Base-by-base conservation (phyloP, 2,329 filamentous ascomycete species). In the Camptophora hylomeconis region DNA sequence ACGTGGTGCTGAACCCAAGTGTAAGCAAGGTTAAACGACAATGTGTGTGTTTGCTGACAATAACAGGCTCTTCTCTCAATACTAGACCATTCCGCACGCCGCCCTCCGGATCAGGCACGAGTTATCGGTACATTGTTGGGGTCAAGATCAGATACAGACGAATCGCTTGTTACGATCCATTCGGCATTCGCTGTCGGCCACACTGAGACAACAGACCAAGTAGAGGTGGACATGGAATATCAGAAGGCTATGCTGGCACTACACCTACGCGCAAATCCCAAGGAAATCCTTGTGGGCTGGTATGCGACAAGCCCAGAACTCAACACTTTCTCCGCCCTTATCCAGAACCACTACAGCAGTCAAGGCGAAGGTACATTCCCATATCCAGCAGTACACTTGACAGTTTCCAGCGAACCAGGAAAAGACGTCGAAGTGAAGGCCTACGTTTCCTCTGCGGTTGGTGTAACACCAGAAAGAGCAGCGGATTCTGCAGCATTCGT, bases 201-300 rank as follows among this genome's bases (percentile, higher is more conserved):
- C 66, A 95, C 87, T 45, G 89, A 98, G 64, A 93, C 87, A 46
- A 80, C 86, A 55, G 89, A 98, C 60, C 89, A 98, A 61, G 89
- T 98, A 49, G 89, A 98, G 61, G 89, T 98, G 41, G 89, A 98
- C 56, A 92, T 98, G 70, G 89, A 98, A 61, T 98, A 95, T 62
- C 89, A 98, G 65, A 95, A 95, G 72, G 86, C 87, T 59, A 98
- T 98, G 89, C 76, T 95, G 34, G 79, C 81, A 36, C 67, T 98
- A 47, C 87, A 93, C 56, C 75, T 95, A 45, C 87, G 87, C 62
- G 87, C 86, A 33, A 80, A 84, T 57, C 89, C 89, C 28, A 82
- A 84, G 59, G 89, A 98, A 61, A 75, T 84, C 31, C 72, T 98
- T 35, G 79, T 98, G 38, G 89, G 89, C 51, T 98, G 89, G 89